phyloP scores from a whole-genome alignment of 2,329 filamentous ascomycete genomes.

The Xylariaceae sp. region DNA sequence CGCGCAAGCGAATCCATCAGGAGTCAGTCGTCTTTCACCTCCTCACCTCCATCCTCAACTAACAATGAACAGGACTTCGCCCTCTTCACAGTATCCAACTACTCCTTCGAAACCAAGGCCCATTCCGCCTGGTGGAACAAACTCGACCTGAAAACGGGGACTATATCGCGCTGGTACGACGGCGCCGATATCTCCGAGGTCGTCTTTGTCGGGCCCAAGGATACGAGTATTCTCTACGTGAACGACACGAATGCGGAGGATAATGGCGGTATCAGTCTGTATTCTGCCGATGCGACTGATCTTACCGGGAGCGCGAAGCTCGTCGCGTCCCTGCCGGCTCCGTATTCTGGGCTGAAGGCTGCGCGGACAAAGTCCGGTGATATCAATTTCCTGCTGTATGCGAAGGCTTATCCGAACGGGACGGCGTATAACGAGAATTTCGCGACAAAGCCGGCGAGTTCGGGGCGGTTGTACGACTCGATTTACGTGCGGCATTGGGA shows the following conservation, averaged over 20 bases:
- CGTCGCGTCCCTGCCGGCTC: slow-evolving; percentile 35
- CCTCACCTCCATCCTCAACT: background rate
- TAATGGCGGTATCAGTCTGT: slow-evolving; percentile 37
- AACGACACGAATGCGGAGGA: slow-evolving; percentile 43
- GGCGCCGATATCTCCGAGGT: slow-evolving; percentile 52
- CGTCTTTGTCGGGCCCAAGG: slow-evolving; percentile 50
- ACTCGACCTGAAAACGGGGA: slow-evolving; percentile 49
- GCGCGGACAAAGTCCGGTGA: slow-evolving; percentile 30
- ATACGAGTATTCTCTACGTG: slow-evolving; percentile 43
- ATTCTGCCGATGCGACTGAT: slow-evolving; percentile 32
- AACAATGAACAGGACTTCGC: slow-evolving; percentile 35
- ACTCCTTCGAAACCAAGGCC: slow-evolving; percentile 53
- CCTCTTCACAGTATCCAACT: slow-evolving; percentile 48
- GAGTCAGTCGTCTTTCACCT: slow-evolving; percentile 24
- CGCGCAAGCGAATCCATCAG: slow-evolving; percentile 32
- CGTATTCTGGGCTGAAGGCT: slow-evolving; percentile 37
- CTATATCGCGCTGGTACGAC: slow-evolving; percentile 47
- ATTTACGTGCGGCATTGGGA: slow-evolving; percentile 59
- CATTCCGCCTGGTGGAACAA: slow-evolving; percentile 46
- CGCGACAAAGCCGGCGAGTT: slow-evolving; percentile 41
- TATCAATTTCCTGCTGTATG: slow-evolving; percentile 40
- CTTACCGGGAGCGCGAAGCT: slow-evolving; percentile 27
- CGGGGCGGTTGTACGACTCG: slow-evolving; percentile 51
- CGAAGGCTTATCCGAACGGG: slow-evolving; percentile 52
- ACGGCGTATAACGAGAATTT: slow-evolving; percentile 50